A percentile compares a stretch with the other conserved stretches of the same genome.
phyloP scores from a whole-genome alignment of 257 asterid species.

The Solanum acaule region DNA sequence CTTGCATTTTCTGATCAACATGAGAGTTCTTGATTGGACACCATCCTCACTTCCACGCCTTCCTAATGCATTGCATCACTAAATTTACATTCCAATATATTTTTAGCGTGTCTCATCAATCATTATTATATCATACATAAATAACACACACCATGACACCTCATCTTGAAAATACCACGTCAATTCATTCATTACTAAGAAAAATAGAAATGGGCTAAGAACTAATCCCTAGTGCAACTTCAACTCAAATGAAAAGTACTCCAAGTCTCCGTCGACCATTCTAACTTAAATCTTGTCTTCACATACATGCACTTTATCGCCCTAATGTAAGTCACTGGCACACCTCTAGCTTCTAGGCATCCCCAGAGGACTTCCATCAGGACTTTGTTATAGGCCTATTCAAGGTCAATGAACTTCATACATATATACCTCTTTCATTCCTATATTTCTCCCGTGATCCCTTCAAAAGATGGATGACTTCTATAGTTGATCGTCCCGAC shows the following conservation, averaged over 20 bases:
- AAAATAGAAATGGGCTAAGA: not conserved
- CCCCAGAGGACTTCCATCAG: not conserved
- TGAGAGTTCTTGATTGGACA: no score
- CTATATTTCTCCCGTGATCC: not conserved
- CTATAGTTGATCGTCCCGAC: not conserved
- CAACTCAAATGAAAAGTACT: not conserved
- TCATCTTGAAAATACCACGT: no score
- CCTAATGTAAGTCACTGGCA: not conserved
- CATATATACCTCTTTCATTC: not conserved
- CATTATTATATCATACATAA: no score
- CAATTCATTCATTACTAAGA: not conserved
- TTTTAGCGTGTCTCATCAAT: not conserved
- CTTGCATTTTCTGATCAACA: no score
- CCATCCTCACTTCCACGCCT: not conserved
- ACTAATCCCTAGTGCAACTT: not conserved
- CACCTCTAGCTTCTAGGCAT: not conserved
- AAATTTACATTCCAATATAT: not conserved
- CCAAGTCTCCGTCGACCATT: no score
- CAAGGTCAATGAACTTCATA: not conserved
- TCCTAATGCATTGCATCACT: not conserved
- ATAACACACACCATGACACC: not conserved
- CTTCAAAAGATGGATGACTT: not conserved
- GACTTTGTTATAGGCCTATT: not conserved
- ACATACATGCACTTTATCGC: not conserved
- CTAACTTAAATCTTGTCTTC: not conserved